phyloP scores from a whole-genome alignment of 1,284 basidiomycete genomes.

The Rhodofomes roseus region DNA sequence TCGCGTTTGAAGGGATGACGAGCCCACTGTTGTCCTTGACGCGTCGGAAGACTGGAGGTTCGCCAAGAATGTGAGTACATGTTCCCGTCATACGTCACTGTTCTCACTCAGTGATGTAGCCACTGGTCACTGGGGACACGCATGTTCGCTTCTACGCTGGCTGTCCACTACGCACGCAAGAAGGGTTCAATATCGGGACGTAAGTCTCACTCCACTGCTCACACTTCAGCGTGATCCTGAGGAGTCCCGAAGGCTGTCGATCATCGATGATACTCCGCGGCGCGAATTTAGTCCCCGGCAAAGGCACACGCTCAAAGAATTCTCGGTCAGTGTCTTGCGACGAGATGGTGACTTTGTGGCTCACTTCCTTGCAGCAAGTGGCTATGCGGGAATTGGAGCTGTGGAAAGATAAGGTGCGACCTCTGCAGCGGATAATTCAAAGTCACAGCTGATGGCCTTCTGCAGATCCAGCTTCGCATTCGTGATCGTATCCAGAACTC shows the following conservation, averaged over 20 bases:
- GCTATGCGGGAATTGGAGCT: slow-evolving; percentile 96
- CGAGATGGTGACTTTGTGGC: background rate
- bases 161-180: slow-evolving; percentile 83
- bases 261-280: slow-evolving; percentile 84
- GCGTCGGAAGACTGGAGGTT: slow-evolving; percentile 87
- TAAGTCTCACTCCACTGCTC: slow-evolving; percentile 29
- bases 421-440: slow-evolving; percentile 1
- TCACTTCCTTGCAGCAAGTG: slow-evolving; percentile 51
- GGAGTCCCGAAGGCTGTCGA: slow-evolving; percentile 53
- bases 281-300: slow-evolving; percentile 87
- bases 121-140: slow-evolving; percentile 67
- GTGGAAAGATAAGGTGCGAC: slow-evolving; percentile 82
- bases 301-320: slow-evolving; percentile 91
- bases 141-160: slow-evolving; percentile 89
- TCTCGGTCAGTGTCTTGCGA: slow-evolving; percentile 50
- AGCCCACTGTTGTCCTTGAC: slow-evolving; percentile 86
- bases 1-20: slow-evolving; percentile 58
- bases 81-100: background rate
- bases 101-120: slow-evolving; percentile 41
- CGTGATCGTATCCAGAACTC: slow-evolving; percentile 90
- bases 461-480: slow-evolving; percentile 83
- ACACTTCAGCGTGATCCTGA: slow-evolving; percentile 5
- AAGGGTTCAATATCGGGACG: slow-evolving; percentile 89
- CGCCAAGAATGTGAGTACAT: slow-evolving; percentile 57
- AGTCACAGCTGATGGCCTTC: background rate